These are phyloP conservation scores for Corchorus olitorius DNA, from an alignment of 345 rosid genomes.

Conservation along the genomic window DNA sequence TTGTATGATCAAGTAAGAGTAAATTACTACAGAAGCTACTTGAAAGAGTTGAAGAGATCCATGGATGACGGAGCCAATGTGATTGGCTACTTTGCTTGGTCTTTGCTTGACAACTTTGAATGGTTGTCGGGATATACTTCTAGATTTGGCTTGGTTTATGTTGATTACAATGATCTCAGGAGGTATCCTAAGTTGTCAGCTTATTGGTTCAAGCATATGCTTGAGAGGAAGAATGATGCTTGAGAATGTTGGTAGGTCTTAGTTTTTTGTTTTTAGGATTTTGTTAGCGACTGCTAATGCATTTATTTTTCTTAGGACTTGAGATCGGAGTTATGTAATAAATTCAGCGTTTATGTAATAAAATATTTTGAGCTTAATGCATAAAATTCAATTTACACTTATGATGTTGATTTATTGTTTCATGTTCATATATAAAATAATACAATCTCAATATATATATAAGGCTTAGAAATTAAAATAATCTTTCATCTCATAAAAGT, in stretches of 20 bases:
- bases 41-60: conserved; percentile 48
- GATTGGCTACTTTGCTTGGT: conserved; percentile 63
- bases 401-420: no score
- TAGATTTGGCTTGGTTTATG: conserved; percentile 53
- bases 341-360: no score
- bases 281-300: no score
- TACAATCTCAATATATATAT: no score
- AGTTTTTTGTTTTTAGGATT: no score
- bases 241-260: not conserved
- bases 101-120: conserved; percentile 67
- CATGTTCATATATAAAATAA: no score
- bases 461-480: no score
- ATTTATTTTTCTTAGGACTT: no score
- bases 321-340: no score
- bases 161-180: conserved; percentile 46
- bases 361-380: no score
- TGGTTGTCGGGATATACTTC: conserved; percentile 57
- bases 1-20: conserved; percentile 47
- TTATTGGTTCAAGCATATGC: conserved; percentile 70
- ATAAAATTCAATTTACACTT: no score
- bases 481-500: no score
- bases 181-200: conserved; percentile 91
- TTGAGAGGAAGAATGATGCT: conserved; percentile 35
- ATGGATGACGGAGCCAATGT: conserved; percentile 59
- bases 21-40: conserved; percentile 42